phyloP scores from a whole-genome alignment of 441 rosid species.

The Brassica hybrid region DNA sequence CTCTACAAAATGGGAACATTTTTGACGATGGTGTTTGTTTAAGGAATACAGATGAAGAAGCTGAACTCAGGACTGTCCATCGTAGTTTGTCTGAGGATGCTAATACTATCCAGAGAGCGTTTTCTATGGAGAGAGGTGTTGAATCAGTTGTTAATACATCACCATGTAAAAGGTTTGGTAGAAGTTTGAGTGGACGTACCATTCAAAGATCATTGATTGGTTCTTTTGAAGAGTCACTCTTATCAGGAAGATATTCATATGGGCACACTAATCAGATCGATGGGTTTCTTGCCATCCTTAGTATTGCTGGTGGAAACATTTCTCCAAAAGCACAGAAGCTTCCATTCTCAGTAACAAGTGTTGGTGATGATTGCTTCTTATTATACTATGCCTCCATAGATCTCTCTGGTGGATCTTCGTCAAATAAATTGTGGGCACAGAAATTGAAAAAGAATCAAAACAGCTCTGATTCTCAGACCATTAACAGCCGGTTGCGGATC shows the following conservation, averaged over 20 bases:
- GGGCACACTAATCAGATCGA: conserved; percentile 67
- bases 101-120: conserved; percentile 52
- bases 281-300: conserved; percentile 84
- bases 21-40: conserved; percentile 36
- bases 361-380: conserved; percentile 75
- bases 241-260: conserved; percentile 72
- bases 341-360: conserved; percentile 83
- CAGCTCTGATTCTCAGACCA: conserved; percentile 61
- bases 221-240: conserved; percentile 86
- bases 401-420: conserved; percentile 57
- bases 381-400: conserved; percentile 80
- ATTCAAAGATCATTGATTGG: conserved; percentile 82
- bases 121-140: conserved; percentile 56
- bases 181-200: conserved; percentile 70
- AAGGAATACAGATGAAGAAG: conserved; percentile 43
- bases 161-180: conserved; percentile 51
- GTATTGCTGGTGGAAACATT: conserved; percentile 78
- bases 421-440: conserved; percentile 55
- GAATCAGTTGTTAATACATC: conserved; percentile 49
- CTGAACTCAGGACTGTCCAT: conserved; percentile 41
- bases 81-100: conserved; percentile 53
- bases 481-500: conserved; percentile 64
- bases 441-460: conserved; percentile 50
- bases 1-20: conserved; percentile 41
- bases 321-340: conserved; percentile 80